Evolutionary conservation across 2,329 filamentous ascomycete species (phyloP).

Genomic region (Pezicula carpinea): DNA sequence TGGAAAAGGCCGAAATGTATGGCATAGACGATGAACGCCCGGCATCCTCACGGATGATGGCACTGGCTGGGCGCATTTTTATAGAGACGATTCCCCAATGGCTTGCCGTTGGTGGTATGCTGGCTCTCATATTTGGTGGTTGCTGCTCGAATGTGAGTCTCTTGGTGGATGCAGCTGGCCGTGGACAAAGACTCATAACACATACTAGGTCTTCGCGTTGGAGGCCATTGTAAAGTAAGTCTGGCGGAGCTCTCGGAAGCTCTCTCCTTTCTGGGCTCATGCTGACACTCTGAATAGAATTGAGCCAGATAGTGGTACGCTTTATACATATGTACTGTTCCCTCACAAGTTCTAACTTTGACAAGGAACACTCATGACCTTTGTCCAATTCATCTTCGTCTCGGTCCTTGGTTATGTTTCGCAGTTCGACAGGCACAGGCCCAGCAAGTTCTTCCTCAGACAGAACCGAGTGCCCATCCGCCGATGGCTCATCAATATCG

Average conservation of each 20-base stretch:
- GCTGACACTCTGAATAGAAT: conserved; percentile 47
- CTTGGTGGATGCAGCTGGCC: conserved; percentile 1
- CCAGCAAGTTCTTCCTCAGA: conserved; percentile 64
- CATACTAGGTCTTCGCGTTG: conserved; percentile 78
- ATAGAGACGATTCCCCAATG: conserved; percentile 58
- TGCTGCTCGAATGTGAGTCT: conserved; percentile 83
- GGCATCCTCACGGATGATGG: conserved; percentile 45
- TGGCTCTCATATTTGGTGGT: conserved; percentile 87
- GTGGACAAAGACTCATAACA: conserved; percentile 21
- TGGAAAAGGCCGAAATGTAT: conserved; percentile 51
- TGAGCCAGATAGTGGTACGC: conserved; percentile 75
- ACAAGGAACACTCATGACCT: conserved; percentile 76
- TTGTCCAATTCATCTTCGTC: conserved; percentile 84
- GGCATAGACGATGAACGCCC: conserved; percentile 49
- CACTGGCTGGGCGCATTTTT: conserved; percentile 46
- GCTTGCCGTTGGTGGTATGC: conserved; percentile 62
- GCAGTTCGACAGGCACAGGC: conserved; percentile 63
- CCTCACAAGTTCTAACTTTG: conserved; percentile 13
- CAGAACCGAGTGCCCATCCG: conserved; percentile 76
- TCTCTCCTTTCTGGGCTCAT: not conserved
- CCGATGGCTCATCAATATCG: conserved; percentile 84
- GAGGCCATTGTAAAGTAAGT: conserved; percentile 91
- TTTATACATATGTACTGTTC: not conserved
- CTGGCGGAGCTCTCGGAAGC: conserved; percentile 3
- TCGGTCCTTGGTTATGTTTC: conserved; percentile 72